Base-by-base conservation (phyloP, 2,329 filamentous ascomycete species). In the Juglanconis juglandina region DNA sequence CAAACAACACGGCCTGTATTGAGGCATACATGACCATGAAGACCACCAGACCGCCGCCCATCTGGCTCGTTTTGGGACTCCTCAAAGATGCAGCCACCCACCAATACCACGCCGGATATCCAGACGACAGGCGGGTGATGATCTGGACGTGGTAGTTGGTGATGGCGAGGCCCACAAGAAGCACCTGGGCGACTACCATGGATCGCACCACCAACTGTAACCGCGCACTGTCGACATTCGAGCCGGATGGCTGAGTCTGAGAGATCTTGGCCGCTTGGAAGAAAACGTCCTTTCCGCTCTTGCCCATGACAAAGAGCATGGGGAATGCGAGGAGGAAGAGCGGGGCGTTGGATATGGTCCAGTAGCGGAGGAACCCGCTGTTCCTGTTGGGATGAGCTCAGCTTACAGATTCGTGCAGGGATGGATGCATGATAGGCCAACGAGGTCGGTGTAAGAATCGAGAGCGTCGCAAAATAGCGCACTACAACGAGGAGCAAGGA, bases 141-240 rank as follows among this genome's bases (percentile, higher is more conserved):
- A 99, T 96, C 74, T 99, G 95, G 33, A 97, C 89, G 71, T 99
- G 95, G 70, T 96, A 96, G 64, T 79, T 91, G 11, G 88, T 91
- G 24, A 93, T 74, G 24, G 92, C 90, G 61, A 94, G 73, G 2
- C 84, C 63, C 1, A 89, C 87, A 17, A 99, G 79, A 3, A 93
- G 60, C 1, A 90, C 73, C 73, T 99, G 94, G 4, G 86, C 83
- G 3, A 87, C 74, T 1, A 91, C 91, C 63, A 96, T 78, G 30
- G 84, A 82, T 34, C 74, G 74, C 6, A 85, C 66, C 9, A 85
- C 61, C 9, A 68, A 39, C 39, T 62, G 30, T 32, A 71, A 56
- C 1, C 63, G 62, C 14, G 39, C 11, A 63, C 60, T 32, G 59
- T 52, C 17, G 53, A 56, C 24, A 46, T 9, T 8, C 30, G 37